phyloP scores from a whole-genome alignment of 805 yeast genomes.

The Komagataella populi region DNA sequence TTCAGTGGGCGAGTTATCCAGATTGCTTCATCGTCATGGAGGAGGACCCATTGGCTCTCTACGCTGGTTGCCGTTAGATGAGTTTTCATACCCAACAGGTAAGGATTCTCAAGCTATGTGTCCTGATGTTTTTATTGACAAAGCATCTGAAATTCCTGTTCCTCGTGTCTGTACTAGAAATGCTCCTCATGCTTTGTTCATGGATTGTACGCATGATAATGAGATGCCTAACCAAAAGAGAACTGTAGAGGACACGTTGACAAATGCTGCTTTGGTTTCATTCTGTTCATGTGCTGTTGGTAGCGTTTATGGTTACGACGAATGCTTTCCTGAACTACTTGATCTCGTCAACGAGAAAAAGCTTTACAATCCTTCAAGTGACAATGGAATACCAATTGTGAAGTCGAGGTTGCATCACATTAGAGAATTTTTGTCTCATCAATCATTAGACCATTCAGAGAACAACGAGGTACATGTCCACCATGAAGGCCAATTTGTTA shows the following conservation, averaged over 20 bases:
- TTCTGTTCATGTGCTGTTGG: constrained; percentile 91
- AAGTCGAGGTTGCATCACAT: constrained; percentile 46
- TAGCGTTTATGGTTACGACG: constrained; percentile 88
- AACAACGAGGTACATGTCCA: constrained; percentile 86
- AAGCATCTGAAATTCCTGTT: constrained; percentile 50
- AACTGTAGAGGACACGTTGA: constrained; percentile 87
- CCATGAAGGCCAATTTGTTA: constrained; percentile 85
- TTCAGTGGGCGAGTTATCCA: constrained; percentile 74
- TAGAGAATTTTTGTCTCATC: constrained; percentile 41
- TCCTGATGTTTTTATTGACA: constrained; percentile 14
- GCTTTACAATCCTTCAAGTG: constrained; percentile 32
- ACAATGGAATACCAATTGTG: constrained; percentile 61
- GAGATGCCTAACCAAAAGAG: constrained; percentile 82
- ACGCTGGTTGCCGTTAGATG: constrained; percentile 66
- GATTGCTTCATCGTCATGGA: constrained; percentile 82
- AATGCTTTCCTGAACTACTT: constrained; percentile 69
- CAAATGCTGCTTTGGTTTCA: constrained; percentile 90
- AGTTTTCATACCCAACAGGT: constrained; percentile 51
- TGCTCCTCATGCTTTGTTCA: constrained; percentile 86
- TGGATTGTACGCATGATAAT: constrained; percentile 98
- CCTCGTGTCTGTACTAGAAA: constrained; percentile 53
- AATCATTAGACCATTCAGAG: constrained; percentile 37
- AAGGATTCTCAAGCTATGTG: constrained; percentile 16
- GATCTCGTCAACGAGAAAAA: constrained; percentile 72
- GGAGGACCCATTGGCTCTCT: constrained; percentile 93